Base-by-base conservation (phyloP, 306 rosid genomes). In the Quercus cerris region DNA sequence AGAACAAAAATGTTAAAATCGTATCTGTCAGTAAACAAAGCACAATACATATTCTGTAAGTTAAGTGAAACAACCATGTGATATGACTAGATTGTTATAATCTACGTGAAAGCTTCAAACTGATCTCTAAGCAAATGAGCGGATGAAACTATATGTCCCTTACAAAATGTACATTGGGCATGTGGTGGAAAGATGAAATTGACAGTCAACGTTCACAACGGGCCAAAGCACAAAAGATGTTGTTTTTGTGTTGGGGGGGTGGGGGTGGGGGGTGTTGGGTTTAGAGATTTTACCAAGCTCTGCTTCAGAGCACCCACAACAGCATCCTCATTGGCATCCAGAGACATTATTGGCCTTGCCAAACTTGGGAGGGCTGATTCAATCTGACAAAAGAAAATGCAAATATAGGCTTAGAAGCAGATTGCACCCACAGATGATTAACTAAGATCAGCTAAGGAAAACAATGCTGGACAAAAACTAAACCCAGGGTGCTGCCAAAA, bases 251-350 rank as follows among this genome's bases (percentile, higher is more conserved):
- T n/a, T n/a, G 31, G 38, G 38, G 4, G 1, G 10, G 4, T 5
- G 4, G n/a, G 12, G 35, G 20, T 12, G 4, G 22, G 28, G 41
- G 3, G 35, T 0, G 27, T 25, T 25, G 1, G 27, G 27, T 0
- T 6, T 41, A 17, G 44, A 6, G 27, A 19, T 68, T 68, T 77
- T 90, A 95, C 99, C 98, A 95, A 81, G 92, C 99, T 90, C 86
- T 90, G 99, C 87, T 95, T 95, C 85, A 95, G 97, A 33, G 93
- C 87, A 70, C 97, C 98, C 73, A 95, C 81, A 64, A 95, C 80
- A 72, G 97, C 98, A 91, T 95, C 99, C 89, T 95, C 99, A 88
- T 88, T 95, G 80, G 96, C 98, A 89, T 95, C 98, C 77, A 95
- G 85, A 77, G 99, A 95, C 99, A 95, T 95, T 66, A 95, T 95